These are phyloP conservation scores for Phytopythium helicoides DNA, from an alignment of 352 stramenopile species.

Conservation along the genomic window DNA sequence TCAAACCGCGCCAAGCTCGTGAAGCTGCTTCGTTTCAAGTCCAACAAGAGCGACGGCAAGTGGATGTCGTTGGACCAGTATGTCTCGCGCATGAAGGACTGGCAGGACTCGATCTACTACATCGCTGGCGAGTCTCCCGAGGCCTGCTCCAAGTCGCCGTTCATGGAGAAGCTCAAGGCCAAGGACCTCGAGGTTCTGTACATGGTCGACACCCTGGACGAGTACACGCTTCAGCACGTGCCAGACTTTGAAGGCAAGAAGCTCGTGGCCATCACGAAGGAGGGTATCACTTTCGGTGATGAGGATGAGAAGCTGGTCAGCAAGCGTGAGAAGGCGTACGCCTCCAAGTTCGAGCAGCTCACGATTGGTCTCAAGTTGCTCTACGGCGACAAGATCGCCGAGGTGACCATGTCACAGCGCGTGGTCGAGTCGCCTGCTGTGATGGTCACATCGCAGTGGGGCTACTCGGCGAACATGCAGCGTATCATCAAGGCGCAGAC, in stretches of 20 bases:
- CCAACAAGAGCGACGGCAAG: constrained; percentile 90
- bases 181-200: constrained; percentile 99
- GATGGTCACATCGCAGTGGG: constrained; percentile 96
- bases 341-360: constrained; percentile 95
- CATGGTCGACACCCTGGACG: constrained; percentile 98
- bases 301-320: constrained; percentile 96
- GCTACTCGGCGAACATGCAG: constrained; percentile 99
- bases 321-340: constrained; percentile 95
- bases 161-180: constrained; percentile 95
- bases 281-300: constrained; percentile 98
- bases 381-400: constrained; percentile 93
- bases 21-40: constrained; percentile 98
- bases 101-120: constrained; percentile 99
- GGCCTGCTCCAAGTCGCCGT: constrained; percentile 93
- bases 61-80: constrained; percentile 96
- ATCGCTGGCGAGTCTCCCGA: constrained; percentile 95
- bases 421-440: constrained; percentile 93
- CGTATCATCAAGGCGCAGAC: constrained; percentile 99
- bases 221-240: constrained; percentile 97
- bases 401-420: constrained; percentile 95
- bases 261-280: constrained; percentile 96
- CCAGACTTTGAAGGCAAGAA: constrained; percentile 95
- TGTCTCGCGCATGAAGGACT: constrained; percentile 97
- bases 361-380: constrained; percentile 96
- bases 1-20: constrained; percentile 93